Base-by-base conservation (phyloP, 805 yeast species). In the Myxozyma melibiosi region DNA sequence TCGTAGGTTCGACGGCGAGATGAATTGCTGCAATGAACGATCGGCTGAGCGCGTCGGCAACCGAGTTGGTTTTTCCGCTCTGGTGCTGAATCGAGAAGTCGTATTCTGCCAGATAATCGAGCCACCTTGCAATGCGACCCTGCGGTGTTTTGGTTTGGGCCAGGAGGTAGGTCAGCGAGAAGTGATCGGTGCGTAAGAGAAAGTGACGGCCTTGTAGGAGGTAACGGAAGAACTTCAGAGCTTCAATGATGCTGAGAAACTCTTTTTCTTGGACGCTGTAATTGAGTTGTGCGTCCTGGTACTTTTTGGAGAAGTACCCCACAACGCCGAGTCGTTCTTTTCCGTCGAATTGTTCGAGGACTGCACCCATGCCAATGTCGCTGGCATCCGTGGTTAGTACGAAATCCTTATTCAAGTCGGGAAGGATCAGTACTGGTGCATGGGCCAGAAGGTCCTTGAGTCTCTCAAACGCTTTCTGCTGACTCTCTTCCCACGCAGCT, bases 41-140 rank as follows among this genome's bases (percentile, higher is more conserved):
- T n/a, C 46, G 31, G 18, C 48, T 43, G 18, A 62, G 55, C 5
- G 62, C 60, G 41, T 62, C 65, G 6, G 66, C 66, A 16, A 52
- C 66, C 9, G 44, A 28, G 40, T 59, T 62, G 5, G 35, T n/a
- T 6, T 8, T 14, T 3, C 65, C 66, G 5, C 16, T n/a, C 2
- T 25, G 16, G 31, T 53, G 41, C 9, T 39, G 14, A 30, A 62
- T 44, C 8, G 39, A 13, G 45, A 56, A 61, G 48, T 55, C 55
- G 27, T 25, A 61, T 20, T 60, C 53, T 2, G 58, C 61, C 3
- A 59, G 16, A 18, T n/a, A 13, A 25, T 55, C 58, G 2, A 45
- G 31, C 63, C 64, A 61, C 2, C 63, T 47, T 5, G 52, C 65
- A 11, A 56, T 16, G 3, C 62, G 57, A 13, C 63, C 60, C 4